Conservation (phyloP, 2,329 filamentous ascomycete species). For the Neophaeococcomyces mojaviensis region DNA sequence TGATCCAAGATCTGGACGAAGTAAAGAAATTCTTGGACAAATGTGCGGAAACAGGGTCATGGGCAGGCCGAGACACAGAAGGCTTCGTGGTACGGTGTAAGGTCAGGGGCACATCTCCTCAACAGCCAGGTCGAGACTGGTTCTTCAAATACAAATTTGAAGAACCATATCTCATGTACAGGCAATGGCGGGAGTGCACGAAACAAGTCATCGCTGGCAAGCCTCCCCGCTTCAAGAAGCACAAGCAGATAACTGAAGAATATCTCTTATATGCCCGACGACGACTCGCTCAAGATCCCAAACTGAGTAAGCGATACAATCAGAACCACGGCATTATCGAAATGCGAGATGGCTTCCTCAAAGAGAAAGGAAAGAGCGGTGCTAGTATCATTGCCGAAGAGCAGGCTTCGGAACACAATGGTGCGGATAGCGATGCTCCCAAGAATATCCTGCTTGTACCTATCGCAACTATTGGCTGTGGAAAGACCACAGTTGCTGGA, state of each 20-base stretch:
- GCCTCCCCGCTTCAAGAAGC: constrained; percentile 73
- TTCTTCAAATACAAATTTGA: constrained; percentile 99
- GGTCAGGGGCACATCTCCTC: constrained; percentile 41
- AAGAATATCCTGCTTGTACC: constrained; percentile 61
- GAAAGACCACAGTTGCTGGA: constrained; percentile 86
- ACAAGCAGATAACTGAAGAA: constrained; percentile 80
- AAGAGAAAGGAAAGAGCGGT: constrained; percentile 74
- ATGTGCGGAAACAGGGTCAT: constrained; percentile 79
- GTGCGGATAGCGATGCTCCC: constrained; percentile 1
- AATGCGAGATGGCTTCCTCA: constrained; percentile 79
- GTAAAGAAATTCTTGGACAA: constrained; percentile 76
- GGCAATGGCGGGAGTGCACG: constrained; percentile 96
- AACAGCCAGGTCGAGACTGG: constrained; percentile 63
- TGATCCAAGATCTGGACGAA: constrained; percentile 64
- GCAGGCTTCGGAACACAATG: constrained; percentile 45
- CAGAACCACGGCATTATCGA: constrained; percentile 92
- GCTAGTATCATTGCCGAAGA: constrained; percentile 72
- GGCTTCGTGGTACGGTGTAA: constrained; percentile 94
- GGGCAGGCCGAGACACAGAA: constrained; percentile 87
- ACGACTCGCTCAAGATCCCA: constrained; percentile 61
- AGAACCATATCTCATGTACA: constrained; percentile 96
- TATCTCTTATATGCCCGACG: constrained; percentile 76
- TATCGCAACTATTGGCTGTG: constrained; percentile 88
- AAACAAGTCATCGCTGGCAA: constrained; percentile 75
- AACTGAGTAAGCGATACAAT: constrained; percentile 64